phyloP scores from a whole-genome alignment of 805 yeast genomes.

The Ogataea paradorogensis region DNA sequence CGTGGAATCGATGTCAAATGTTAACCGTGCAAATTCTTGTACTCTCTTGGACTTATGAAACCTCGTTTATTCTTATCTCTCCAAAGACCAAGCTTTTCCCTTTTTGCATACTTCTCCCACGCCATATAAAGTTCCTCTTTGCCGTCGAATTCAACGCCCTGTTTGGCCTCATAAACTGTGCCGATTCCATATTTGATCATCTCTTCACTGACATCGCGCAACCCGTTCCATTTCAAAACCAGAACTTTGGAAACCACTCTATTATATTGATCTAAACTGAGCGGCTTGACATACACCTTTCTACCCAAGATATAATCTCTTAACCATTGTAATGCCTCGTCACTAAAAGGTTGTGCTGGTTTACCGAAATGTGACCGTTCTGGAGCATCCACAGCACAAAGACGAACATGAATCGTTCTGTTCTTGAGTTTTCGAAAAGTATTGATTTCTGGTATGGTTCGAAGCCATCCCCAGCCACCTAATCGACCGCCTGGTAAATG shows the following conservation, averaged over 20 bases:
- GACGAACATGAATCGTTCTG: slow-evolving; percentile 73
- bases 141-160: slow-evolving; percentile 84
- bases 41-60: slow-evolving; percentile 73
- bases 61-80: slow-evolving; percentile 37
- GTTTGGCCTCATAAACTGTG: slow-evolving; percentile 79
- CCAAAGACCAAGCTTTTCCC: slow-evolving; percentile 67
- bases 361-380: slow-evolving; percentile 93
- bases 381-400: slow-evolving; percentile 96
- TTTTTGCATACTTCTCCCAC: slow-evolving; percentile 61
- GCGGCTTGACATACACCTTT: slow-evolving; percentile 71
- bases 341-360: slow-evolving; percentile 84
- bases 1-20: slow-evolving; percentile 81
- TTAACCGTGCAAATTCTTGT: slow-evolving; percentile 51
- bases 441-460: slow-evolving; percentile 59
- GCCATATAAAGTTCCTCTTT: slow-evolving; percentile 55
- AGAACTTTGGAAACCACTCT: slow-evolving; percentile 79
- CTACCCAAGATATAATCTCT: slow-evolving; percentile 61
- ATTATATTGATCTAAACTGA: slow-evolving; percentile 82
- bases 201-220: slow-evolving; percentile 78
- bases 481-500: slow-evolving; percentile 90
- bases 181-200: slow-evolving; percentile 85
- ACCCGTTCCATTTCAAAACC: slow-evolving; percentile 61
- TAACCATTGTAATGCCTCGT: slow-evolving; percentile 82
- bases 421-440: slow-evolving; percentile 45
- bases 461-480: slow-evolving; percentile 92